phyloP scores from a whole-genome alignment of 2,329 filamentous ascomycete genomes.

The Diplodia mutila region DNA sequence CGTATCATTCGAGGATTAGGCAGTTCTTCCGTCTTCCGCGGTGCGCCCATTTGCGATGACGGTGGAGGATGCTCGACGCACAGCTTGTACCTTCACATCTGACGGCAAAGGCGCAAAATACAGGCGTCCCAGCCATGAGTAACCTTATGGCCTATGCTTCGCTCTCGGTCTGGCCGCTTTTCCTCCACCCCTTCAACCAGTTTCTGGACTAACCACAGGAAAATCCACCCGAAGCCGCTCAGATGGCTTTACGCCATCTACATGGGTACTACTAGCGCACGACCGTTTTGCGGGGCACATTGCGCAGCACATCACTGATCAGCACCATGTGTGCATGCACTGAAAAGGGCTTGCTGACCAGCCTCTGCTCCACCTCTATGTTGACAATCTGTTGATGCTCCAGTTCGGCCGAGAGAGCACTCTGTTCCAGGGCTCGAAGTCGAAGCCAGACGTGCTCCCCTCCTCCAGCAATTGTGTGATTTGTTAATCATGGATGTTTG shows the following conservation, averaged over 20 bases:
- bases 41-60: background rate
- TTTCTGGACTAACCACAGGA: background rate
- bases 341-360: background rate
- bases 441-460: background rate
- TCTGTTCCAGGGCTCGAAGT: background rate
- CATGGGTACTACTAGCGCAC: background rate
- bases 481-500: background rate
- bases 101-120: background rate
- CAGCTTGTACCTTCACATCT: background rate
- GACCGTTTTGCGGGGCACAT: background rate
- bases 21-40: background rate
- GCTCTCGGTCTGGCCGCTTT: background rate
- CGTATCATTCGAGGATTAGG: background rate
- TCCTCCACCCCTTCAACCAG: background rate
- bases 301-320: background rate
- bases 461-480: no score
- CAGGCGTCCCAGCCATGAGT: background rate
- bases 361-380: no score
- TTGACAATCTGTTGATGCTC: background rate
- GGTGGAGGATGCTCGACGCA: background rate
- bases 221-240: background rate
- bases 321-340: background rate
- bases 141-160: conserved; percentile 14
- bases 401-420: background rate
- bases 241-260: background rate